Base-by-base conservation (phyloP, 345 rosid genomes). In the Populus simonii region DNA sequence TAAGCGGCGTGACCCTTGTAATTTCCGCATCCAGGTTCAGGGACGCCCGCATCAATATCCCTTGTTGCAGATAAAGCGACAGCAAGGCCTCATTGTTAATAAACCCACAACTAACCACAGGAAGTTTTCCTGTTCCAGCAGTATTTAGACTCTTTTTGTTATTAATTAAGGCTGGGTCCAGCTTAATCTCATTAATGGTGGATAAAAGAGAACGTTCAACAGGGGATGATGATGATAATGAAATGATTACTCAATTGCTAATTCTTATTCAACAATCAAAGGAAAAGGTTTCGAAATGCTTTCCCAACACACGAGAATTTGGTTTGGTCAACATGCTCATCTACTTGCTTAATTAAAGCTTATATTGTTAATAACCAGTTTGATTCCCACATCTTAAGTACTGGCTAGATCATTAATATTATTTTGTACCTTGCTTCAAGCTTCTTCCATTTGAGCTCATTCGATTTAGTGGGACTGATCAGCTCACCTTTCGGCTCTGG, bases 401-500 rank as follows among this genome's bases (percentile, higher is more conserved):
- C 45, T 41, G 5, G 45, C 43, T n/a, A 59, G 29, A 23, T 59
- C 65, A 13, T 15, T 47, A 13, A 12, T 15, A 47, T 47, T 47
- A 15, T 47, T 13, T 12, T 47, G 2, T 7, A 71, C 41, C 18
- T 74, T 74, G 77, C 70, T 74, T 65, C 63, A 63, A 74, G 70
- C 55, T 5, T 62, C 27, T 9, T 49, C 51, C 27, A 17, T 67
- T 36, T 36, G 70, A 67, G 12, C 23, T 36, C 70, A 67, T 16
- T 35, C 51, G 61, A 17, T 49, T 16, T 61, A 31, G 80, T 45
- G 74, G 75, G 74, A 71, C 74, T n/a, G 29, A n/a, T 57, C 63
- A 10, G 63, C 15, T 61, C 16, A 20, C 57, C 74, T 77, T 77
- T 77, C 79, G 79, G 80, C 80, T 61, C 62, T 22, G 63, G 45